Conservation (phyloP, 2,329 filamentous ascomycete species). For the Paracoccidioides brasiliensis region DNA sequence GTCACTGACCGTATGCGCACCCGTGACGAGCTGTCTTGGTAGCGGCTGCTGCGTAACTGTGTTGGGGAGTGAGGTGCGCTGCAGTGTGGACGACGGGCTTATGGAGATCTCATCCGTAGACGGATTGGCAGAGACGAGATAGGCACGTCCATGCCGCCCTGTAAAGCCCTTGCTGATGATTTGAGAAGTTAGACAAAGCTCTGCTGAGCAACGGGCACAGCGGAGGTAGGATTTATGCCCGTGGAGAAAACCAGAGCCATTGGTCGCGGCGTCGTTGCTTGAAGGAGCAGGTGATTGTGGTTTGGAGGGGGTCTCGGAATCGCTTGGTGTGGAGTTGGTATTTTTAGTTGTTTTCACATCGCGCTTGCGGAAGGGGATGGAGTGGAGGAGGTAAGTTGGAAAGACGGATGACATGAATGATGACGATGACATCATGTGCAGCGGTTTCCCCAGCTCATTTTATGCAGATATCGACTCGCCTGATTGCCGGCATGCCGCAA, state of each 20-base stretch:
- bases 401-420: slow-evolving; percentile 25
- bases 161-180: slow-evolving; percentile 55
- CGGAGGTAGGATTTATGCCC: slow-evolving; percentile 43
- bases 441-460: background rate
- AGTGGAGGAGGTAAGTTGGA: slow-evolving; percentile 39
- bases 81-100: slow-evolving; percentile 15
- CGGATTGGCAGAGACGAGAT: slow-evolving; percentile 42
- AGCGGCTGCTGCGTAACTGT: slow-evolving; percentile 44
- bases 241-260: slow-evolving; percentile 23
- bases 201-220: slow-evolving; percentile 46
- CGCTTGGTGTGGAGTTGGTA: background rate
- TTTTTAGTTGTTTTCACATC: slow-evolving; percentile 9
- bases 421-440: background rate
- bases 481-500: background rate
- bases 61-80: slow-evolving; percentile 40
- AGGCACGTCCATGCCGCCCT: slow-evolving; percentile 50
- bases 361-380: slow-evolving; percentile 34
- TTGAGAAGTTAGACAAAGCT: slow-evolving; percentile 45
- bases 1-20: slow-evolving; percentile 49
- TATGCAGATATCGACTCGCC: background rate
- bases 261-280: background rate
- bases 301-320: background rate
- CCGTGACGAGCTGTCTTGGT: slow-evolving; percentile 48
- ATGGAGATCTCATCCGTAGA: slow-evolving; percentile 20
- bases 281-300: background rate